A percentile compares a stretch with the other conserved stretches of the same genome.
phyloP scores from a whole-genome alignment of 768 basidiomycete genomes.

The Tubosaeta sp. region DNA sequence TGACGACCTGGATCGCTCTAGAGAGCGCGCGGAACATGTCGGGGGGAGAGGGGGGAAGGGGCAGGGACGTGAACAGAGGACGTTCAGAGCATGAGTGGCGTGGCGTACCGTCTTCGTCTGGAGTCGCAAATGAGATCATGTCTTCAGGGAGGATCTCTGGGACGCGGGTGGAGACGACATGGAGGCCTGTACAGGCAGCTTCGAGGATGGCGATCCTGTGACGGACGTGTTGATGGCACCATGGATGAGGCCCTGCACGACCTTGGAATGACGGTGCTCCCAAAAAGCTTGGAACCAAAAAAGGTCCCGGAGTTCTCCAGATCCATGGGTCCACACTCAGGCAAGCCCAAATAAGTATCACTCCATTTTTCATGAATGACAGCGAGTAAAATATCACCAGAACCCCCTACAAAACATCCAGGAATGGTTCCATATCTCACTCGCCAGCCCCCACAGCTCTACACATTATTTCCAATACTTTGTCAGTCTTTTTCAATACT shows the following conservation, averaged over 20 bases:
- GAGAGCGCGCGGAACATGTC: constrained; percentile 83
- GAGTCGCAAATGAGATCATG: constrained; percentile 93
- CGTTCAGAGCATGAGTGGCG: constrained; percentile 15
- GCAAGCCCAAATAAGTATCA: no score
- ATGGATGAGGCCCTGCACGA: constrained; percentile 66
- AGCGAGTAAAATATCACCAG: no score
- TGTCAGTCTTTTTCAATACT: no score
- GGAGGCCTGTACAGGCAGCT: constrained; percentile 91
- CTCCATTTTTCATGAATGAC: no score
- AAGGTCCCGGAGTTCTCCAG: no score
- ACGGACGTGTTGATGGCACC: constrained; percentile 94
- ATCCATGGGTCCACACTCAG: no score
- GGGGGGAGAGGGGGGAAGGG: constrained; percentile 26
- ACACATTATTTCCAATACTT: no score
- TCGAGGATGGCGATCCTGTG: constrained; percentile 96
- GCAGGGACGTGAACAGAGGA: neutral
- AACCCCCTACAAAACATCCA: no score
- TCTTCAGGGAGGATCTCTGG: constrained; percentile 92
- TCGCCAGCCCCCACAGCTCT: no score
- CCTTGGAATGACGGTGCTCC: no score
- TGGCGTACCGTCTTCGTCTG: constrained; percentile 81
- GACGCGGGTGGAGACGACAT: constrained; percentile 90
- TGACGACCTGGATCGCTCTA: constrained; percentile 70
- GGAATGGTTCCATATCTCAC: no score
- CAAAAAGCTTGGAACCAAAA: no score